A percentile compares a stretch with the other conserved stretches of the same genome.
Evolutionary conservation across 768 basidiomycete species (phyloP).

Genomic region (Hortiboletus flavorubellus): DNA sequence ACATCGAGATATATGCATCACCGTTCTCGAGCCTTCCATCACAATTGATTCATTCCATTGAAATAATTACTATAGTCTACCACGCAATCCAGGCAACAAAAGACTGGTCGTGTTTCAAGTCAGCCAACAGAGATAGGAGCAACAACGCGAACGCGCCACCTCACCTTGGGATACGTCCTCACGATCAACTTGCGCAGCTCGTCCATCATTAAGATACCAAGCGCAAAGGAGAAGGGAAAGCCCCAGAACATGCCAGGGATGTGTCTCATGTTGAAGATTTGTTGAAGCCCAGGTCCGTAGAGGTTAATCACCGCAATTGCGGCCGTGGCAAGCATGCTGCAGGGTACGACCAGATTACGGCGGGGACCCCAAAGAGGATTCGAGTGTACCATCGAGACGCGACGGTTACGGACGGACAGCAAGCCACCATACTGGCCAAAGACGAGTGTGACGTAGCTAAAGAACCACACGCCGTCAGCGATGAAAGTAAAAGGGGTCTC

Average conservation of each 20-base stretch:
- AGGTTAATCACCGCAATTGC: conserved; percentile 34
- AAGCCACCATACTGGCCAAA: conserved; percentile 25
- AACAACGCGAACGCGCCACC: not conserved
- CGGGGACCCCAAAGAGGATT: conserved; percentile 38
- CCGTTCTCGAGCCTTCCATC: too few relatives aligned
- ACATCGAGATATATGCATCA: too few relatives aligned
- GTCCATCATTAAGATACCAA: conserved; percentile 42
- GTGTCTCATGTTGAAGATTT: conserved; percentile 30
- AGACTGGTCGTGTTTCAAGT: conserved; percentile 10
- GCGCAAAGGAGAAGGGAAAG: conserved; percentile 39
- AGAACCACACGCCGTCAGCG: not conserved
- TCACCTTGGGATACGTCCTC: conserved; percentile 42
- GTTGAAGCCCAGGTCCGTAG: conserved; percentile 33
- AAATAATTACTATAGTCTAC: not conserved
- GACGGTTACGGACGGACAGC: conserved; percentile 29
- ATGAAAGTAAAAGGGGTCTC: not conserved
- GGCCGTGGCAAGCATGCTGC: conserved; percentile 33
- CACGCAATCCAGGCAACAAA: conserved; percentile 27
- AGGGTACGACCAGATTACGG: conserved; percentile 32
- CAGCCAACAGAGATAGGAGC: not conserved
- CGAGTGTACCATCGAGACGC: conserved; percentile 25
- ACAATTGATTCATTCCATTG: too few relatives aligned
- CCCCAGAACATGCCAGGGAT: conserved; percentile 46
- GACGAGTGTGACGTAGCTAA: conserved; percentile 37
- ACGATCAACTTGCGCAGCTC: conserved; percentile 45